Evolutionary conservation across 768 basidiomycete genomes (phyloP).

Genomic region (Auriculariales sp.): DNA sequence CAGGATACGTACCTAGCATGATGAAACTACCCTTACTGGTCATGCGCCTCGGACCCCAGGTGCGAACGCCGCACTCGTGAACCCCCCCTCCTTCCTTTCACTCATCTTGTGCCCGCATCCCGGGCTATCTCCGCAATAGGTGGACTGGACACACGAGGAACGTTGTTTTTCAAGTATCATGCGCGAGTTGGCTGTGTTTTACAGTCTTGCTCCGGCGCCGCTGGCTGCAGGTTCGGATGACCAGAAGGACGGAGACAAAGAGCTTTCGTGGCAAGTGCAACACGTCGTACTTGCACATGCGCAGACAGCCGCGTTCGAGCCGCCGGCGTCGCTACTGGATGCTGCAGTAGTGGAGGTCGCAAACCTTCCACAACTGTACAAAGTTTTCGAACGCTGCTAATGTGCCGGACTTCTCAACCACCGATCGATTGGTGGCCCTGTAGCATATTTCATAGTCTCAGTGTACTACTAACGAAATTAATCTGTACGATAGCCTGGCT

Average conservation of each 20-base stretch:
- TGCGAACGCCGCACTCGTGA: constrained; percentile 17
- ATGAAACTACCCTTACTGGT: constrained; percentile 81
- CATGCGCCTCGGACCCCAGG: constrained; percentile 87
- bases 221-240: background rate
- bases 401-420: background rate
- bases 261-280: constrained; percentile 75
- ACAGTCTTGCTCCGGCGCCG: constrained; percentile 45
- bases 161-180: constrained; percentile 80
- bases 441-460: background rate
- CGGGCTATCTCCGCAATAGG: constrained; percentile 28
- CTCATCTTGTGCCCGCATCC: background rate
- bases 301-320: constrained; percentile 51
- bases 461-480: no score
- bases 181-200: constrained; percentile 84
- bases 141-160: constrained; percentile 74
- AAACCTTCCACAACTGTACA: constrained; percentile 80
- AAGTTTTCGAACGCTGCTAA: constrained; percentile 86
- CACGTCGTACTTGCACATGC: constrained; percentile 82
- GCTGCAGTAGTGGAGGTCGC: constrained; percentile 77
- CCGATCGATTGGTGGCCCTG: background rate
- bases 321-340: constrained; percentile 53
- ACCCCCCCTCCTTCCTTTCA: background rate
- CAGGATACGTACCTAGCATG: constrained; percentile 81
- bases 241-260: constrained; percentile 27
- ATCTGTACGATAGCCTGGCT: no score